Evolutionary conservation across 352 stramenopile genomes (phyloP), one percentile per base, ranked within the genome.

Genomic region (Phytophthora pseudosyringae): DNA sequence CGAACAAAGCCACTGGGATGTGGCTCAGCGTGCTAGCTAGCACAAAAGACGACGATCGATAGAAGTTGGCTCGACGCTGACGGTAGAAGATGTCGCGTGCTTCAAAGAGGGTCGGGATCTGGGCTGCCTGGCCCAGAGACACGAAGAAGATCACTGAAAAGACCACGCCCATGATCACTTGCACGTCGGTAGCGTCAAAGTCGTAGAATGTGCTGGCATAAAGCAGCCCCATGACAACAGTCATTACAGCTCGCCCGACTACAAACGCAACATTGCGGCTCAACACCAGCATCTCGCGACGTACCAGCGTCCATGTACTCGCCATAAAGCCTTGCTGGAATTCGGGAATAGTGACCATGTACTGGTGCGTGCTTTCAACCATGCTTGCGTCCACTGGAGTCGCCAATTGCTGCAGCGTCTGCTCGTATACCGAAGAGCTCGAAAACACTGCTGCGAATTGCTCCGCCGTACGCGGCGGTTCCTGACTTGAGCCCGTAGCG

Each of bases 71-170:
- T 46, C 67, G 59, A n/a, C 71, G 67, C n/a, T 79, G 71, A 36
- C 64, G 59, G 46, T 79, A 76, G 33, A 79, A 79, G 8, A 79
- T 71, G 5, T 89, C 66, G 77, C 91, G 71, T 73, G 86, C 68
- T 31, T 90, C 71, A 59, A 96, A 89, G 26, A 95, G 75, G 16
- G 81, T 86, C 25, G 89, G 86, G 28, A 97, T 75, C 50, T 89
- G 78, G 3, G 86, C 63, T 58, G 92, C 88, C 13, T 84, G 75
- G 15, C 83, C 82, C 32, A 97, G 45, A 1, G 76, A 80, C 5
- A 91, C 73, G 56, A 93, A 95, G 44, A 97, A 82, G 49, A 93
- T 75, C 32, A 76, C 78, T 21, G 87, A 81, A 63, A 95, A 97
- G 7, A 96, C 51, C n/a, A 94, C 75, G 26, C 90, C 86, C 63